A percentile compares a stretch with the other conserved stretches of the same genome.
Evolutionary conservation across 192 early-diverging fungal species (phyloP).

Genomic region (Backusella morwellensis): DNA sequence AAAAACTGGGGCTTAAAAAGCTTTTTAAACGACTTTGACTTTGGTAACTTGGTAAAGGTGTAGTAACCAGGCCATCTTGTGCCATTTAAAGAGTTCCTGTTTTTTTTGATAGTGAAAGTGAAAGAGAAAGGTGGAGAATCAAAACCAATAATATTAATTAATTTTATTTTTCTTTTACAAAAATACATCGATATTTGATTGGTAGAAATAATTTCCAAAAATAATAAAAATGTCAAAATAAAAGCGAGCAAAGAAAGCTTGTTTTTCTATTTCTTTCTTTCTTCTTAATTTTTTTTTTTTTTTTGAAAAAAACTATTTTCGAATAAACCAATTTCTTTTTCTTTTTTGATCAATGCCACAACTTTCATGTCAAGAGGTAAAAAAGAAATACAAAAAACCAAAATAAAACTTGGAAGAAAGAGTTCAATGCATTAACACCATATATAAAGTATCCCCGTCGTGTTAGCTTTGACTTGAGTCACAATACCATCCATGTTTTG

Average conservation of each 20-base stretch:
- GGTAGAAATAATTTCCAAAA: background rate
- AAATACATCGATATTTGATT: background rate
- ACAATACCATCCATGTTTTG: slow-evolving; percentile 38
- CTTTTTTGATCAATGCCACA: background rate
- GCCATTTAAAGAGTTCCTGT: background rate
- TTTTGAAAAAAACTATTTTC: background rate
- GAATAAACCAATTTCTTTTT: background rate
- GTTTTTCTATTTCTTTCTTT: background rate
- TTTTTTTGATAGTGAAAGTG: background rate
- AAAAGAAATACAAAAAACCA: background rate
- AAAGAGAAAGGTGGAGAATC: slow-evolving; percentile 1
- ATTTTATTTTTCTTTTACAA: background rate
- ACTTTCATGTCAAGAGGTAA: slow-evolving; percentile 1
- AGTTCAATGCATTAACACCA: background rate
- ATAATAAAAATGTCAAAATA: background rate
- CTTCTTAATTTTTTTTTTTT: background rate
- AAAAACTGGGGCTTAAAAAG: background rate
- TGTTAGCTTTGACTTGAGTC: slow-evolving; percentile 37
- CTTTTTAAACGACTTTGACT: background rate
- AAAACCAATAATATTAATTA: background rate
- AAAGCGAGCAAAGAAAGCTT: background rate
- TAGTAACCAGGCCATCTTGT: background rate
- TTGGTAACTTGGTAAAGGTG: background rate
- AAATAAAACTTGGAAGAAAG: background rate
- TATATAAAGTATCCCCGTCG: slow-evolving; percentile 16